These are phyloP conservation scores for Backusella circina DNA, from an alignment of 192 early-diverging fungal genomes.

Conservation along the genomic window DNA sequence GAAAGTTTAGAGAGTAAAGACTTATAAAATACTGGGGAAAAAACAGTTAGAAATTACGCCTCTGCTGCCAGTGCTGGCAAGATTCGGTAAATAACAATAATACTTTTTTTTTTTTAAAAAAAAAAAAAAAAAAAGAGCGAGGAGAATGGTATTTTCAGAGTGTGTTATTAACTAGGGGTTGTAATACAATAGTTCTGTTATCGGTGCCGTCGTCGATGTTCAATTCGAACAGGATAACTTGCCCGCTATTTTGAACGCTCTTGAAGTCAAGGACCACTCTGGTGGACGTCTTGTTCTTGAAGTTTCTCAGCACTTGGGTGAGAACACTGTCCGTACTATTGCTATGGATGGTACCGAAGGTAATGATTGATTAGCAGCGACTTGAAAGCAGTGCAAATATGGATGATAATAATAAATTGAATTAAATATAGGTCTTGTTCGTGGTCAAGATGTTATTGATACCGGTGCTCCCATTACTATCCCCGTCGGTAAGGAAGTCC, in stretches of 20 bases:
- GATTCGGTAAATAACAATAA: conserved; percentile 26
- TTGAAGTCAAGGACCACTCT: conserved; percentile 84
- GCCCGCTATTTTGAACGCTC: conserved; percentile 94
- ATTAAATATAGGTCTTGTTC: conserved; percentile 65
- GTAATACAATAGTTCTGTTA: conserved; percentile 85
- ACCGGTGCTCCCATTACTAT: conserved; percentile 92
- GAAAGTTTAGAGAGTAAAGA: background rate
- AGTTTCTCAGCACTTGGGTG: conserved; percentile 96
- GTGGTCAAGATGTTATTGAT: conserved; percentile 92
- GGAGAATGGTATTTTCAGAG: background rate
- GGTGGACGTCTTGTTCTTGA: conserved; percentile 89
- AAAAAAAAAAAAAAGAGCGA: background rate
- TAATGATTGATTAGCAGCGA: background rate
- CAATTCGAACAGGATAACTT: conserved; percentile 90
- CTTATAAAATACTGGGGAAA: background rate
- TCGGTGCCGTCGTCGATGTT: conserved; percentile 99
- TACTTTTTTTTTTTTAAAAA: background rate
- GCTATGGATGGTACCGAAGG: conserved; percentile 98
- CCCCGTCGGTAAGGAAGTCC: conserved; percentile 92
- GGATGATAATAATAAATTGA: background rate
- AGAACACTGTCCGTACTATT: conserved; percentile 99
- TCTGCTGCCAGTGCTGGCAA: conserved; percentile 18
- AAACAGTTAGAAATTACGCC: conserved; percentile 12
- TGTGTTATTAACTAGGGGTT: background rate
- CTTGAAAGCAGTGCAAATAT: background rate